Base-by-base conservation (phyloP, 305 asterid species). In the Fraxinus floribunda region DNA sequence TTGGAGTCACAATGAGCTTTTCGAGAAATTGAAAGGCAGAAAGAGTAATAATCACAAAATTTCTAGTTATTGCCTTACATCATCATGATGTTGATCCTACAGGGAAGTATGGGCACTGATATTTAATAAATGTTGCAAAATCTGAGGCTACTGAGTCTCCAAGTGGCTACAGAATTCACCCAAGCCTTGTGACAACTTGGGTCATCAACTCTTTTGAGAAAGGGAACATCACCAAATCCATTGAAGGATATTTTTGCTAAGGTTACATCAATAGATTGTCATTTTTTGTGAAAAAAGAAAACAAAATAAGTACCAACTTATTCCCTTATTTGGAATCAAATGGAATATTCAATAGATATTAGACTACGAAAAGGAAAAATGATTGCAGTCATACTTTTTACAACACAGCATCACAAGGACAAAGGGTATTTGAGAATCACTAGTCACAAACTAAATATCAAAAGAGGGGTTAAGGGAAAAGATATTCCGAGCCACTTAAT, bases 141-240 rank as follows among this genome's bases (percentile, higher is more conserved):
- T 73, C 74, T 76, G 82, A 68, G 88, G 82, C 41, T 70, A 78
- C 36, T 8, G 35, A 39, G 78, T 24, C 70, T 79, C 26, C 86
- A 35, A 76, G 84, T 71, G 75, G 84, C 80, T 62, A 6, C 7
- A 16, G 74, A 55, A 76, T 75, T 66, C 32, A 38, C 80, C 44
- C 76, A 34, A 15, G 26, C 26, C 46, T 7, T 13, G 76, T 71
- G 76, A 71, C 44, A 71, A 34, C 44, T 15, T 71, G 76, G 44
- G 76, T 30, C 26, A 6, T 32, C 26, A 71, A 71, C 5, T 71
- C 76, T 32, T 71, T 71, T 32, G 26, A 71, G 76, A 30, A 68
- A 34, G 76, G 76, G 76, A 71, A 16, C 46, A 34, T 71, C 46
- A 34, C 4, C 46, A 34, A 24, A 32, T 34, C 46, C 3, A 34